Evolutionary conservation across 176 grass and related monocot genomes (phyloP).

Genomic region (Cymbopogon citratus): DNA sequence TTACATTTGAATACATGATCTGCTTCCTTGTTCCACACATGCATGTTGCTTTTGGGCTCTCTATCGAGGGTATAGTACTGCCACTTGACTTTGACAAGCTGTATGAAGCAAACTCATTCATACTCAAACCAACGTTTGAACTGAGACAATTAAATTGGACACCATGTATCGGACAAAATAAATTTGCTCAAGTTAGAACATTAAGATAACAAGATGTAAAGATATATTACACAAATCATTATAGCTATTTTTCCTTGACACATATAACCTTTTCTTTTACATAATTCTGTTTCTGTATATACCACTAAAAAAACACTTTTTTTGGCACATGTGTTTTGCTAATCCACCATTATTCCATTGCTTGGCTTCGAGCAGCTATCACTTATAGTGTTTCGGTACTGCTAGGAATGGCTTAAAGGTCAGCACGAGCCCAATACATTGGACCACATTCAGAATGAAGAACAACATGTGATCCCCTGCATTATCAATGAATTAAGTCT

Average conservation of each 20-base stretch:
- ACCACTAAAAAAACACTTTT: neutral
- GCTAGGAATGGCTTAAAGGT: slow-evolving; percentile 75
- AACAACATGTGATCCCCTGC: slow-evolving; percentile 85
- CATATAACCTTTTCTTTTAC: neutral
- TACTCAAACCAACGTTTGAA: neutral
- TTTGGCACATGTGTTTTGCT: neutral
- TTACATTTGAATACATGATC: too few relatives aligned
- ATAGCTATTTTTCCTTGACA: neutral
- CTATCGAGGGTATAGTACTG: too few relatives aligned
- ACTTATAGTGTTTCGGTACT: slow-evolving; percentile 9
- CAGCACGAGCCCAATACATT: slow-evolving; percentile 45
- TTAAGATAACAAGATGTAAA: neutral
- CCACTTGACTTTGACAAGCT: too few relatives aligned
- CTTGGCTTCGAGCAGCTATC: neutral
- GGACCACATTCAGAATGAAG: slow-evolving; percentile 50
- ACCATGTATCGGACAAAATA: neutral
- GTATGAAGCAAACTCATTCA: neutral
- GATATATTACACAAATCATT: neutral
- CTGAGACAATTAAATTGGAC: neutral
- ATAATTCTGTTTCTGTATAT: neutral
- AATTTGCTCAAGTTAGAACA: neutral
- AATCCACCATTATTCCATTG: slow-evolving; percentile 4
- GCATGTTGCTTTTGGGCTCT: too few relatives aligned
- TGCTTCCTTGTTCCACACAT: too few relatives aligned
- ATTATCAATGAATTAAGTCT: neutral